These are phyloP conservation scores for Fusarium buxicola DNA, from an alignment of 2,329 filamentous ascomycete genomes.

Conservation along the genomic window DNA sequence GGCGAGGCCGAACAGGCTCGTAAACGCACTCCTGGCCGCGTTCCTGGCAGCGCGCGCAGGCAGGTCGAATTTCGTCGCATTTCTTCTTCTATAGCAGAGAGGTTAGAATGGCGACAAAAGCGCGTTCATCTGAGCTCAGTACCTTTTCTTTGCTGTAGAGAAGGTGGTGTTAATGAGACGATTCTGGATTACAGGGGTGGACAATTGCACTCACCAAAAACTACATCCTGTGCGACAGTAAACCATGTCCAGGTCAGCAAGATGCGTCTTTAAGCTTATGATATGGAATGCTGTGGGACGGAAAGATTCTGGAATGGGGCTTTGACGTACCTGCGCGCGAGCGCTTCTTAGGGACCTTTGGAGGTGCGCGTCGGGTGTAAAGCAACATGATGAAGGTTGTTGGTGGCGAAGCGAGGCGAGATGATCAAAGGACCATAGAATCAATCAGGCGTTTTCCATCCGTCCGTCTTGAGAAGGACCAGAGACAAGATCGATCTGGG, in stretches of 20 bases:
- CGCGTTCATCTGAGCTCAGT: neutral
- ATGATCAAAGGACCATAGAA: conserved; percentile 38
- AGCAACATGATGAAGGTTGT: conserved; percentile 60
- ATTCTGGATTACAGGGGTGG: conserved; percentile 8
- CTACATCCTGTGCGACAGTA: conserved; percentile 57
- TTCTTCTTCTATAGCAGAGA: conserved; percentile 63
- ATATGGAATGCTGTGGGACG: conserved; percentile 12
- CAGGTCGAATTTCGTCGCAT: conserved; percentile 65
- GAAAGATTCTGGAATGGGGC: conserved; percentile 12
- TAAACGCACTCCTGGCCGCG: conserved; percentile 62
- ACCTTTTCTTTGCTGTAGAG: conserved; percentile 64
- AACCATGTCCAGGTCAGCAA: conserved; percentile 25
- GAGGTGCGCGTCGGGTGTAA: conserved; percentile 67
- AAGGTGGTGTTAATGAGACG: conserved; percentile 28
- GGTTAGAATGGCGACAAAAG: conserved; percentile 15
- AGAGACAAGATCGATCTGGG: conserved; percentile 3
- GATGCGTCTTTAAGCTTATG: neutral
- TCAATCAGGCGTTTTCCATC: conserved; percentile 40
- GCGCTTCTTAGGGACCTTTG: conserved; percentile 69
- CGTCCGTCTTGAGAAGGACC: conserved; percentile 11
- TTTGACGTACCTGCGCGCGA: conserved; percentile 57
- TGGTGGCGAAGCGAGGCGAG: conserved; percentile 31
- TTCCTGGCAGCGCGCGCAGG: conserved; percentile 64
- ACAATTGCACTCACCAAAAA: conserved; percentile 58
- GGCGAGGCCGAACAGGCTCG: conserved; percentile 58